These are phyloP conservation scores for Mycena vitilis DNA, from an alignment of 768 basidiomycete species.

Conservation along the genomic window DNA sequence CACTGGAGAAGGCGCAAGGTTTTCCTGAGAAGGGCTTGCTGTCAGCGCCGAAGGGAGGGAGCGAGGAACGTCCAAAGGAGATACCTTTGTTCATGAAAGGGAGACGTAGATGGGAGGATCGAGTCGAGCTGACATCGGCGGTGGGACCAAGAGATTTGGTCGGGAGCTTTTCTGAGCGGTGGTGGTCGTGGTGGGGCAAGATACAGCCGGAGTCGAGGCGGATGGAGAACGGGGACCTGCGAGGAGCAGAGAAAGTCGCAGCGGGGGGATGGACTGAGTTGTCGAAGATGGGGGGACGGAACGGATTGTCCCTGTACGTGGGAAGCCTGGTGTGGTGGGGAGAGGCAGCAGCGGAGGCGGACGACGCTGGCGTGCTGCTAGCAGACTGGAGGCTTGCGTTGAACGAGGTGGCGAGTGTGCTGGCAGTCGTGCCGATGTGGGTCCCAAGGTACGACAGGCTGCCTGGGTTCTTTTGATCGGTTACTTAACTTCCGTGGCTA, in stretches of 20 bases:
- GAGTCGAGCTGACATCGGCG: neutral
- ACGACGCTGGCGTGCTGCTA: neutral
- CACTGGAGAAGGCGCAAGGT: neutral
- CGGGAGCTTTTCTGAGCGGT: neutral
- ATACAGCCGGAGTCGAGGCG: neutral
- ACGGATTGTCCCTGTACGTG: slow-evolving; percentile 4
- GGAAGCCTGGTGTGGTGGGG: slow-evolving; percentile 16
- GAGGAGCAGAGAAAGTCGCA: neutral
- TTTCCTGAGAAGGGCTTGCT: slow-evolving; percentile 4
- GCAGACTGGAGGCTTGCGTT: slow-evolving; percentile 4
- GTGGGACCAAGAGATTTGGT: neutral
- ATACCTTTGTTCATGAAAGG: neutral
- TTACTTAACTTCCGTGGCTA: neutral
- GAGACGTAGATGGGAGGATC: neutral
- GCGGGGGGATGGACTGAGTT: neutral
- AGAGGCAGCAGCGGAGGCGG: neutral
- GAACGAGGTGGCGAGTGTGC: neutral
- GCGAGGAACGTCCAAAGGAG: neutral
- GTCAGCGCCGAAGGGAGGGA: neutral
- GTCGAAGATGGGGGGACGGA: neutral
- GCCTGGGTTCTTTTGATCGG: too few species aligned
- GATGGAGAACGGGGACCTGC: neutral
- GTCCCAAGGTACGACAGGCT: too few species aligned
- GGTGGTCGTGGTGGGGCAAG: slow-evolving; percentile 15
- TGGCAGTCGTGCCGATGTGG: neutral